Evolutionary conservation across 2,329 filamentous ascomycete species (phyloP), one percentile per base, ranked within the genome.

Genomic region (Davidsoniella neocaledoniae): DNA sequence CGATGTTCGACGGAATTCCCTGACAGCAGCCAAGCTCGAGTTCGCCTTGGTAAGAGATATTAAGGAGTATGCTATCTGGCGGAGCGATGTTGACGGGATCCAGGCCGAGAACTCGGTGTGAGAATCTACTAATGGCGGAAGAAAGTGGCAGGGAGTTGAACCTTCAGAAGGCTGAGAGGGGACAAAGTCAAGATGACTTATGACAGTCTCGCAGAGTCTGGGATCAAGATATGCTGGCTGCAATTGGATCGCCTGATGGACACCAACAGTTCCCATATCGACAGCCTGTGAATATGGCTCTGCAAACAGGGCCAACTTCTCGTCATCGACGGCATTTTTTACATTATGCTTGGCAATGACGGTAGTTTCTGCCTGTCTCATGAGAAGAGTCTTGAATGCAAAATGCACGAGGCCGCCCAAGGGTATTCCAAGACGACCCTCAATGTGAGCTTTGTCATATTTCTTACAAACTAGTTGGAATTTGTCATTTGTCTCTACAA

Each of bases 121-220:
- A 3, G 69, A 71, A 54, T 81, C 77, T 8, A 78, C 63, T 0
- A 86, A 61, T 19, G 80, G 68, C 0, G 81, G 79, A 1, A 87
- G 68, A 59, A 81, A 88, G 10, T 85, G 69, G 39, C 63, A 41
- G 9, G 36, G 10, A 63, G 57, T 1, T 55, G 52, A 2, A 61
- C n/a, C n/a, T 21, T 37, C 54, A 2, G 50, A 51, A 16, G 48
- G 39, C 4, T 56, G 37, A 17, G 43, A 43, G 1, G 53, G 25
- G 1, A 54, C 53, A 42, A 65, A 19, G 7, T 49, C 42, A n/a
- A 54, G 26, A 29, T 51, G 43, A 45, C 66, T 63, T 1, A 68
- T 46, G 9, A 65, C 46, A 5, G 68, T 51, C 52, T 69, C 66
- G 0, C 64, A 67, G 39, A 67, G 51, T 37, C 66, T 59, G 0